Base-by-base conservation (phyloP, 257 asterid species). In the Solanum phureja region DNA sequence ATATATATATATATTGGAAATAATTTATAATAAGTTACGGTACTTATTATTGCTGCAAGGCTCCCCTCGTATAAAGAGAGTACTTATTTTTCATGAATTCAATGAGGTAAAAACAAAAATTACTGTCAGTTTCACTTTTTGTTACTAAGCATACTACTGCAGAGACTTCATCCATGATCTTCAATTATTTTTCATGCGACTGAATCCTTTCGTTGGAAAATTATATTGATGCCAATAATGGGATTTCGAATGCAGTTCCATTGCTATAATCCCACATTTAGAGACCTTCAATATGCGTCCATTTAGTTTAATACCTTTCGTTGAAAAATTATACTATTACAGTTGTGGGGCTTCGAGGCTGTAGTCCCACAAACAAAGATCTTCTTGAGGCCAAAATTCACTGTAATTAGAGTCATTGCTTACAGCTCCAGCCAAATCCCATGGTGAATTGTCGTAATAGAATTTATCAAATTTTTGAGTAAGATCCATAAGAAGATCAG, bases 401-500 rank as follows among this genome's bases (percentile, higher is more conserved):
- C 83, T 37, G 2, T 88, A 86, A 76, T 21, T 64, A 72, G 88
- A 76, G n/a, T 27, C 66, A 27, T 44, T 44, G 38, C 84, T 42
- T 21, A 44, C 91, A 64, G 83, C 73, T 83, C 35, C 90, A 5
- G 49, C 84, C 6, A 49, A 62, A 31, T 86, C 84, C 89, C 88
- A 88, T 49, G 88, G 87, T 5, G 87, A 83, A 8, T 68, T 6
- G 23, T 66, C 38, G 83, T 81, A 16, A 49, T 68, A 89, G 33
- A 75, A 91, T 11, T 84, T 85, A 77, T 90, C 92, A 4, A 68
- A 33, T 35, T 87, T 88, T 83, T 83, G 58, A 75, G 84, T 56
- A 27, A 88, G 49, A 72, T 89, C 92, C 72, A 89, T 23, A 38
- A 88, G 89, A 73, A 94, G 91, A 91, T 94, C 98, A 13, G 98